Percentiles rank a stretch among this genome's conserved stretches.
phyloP scores from a whole-genome alignment of 2,329 filamentous ascomycete species.

The Macrophomina phaseolina region DNA sequence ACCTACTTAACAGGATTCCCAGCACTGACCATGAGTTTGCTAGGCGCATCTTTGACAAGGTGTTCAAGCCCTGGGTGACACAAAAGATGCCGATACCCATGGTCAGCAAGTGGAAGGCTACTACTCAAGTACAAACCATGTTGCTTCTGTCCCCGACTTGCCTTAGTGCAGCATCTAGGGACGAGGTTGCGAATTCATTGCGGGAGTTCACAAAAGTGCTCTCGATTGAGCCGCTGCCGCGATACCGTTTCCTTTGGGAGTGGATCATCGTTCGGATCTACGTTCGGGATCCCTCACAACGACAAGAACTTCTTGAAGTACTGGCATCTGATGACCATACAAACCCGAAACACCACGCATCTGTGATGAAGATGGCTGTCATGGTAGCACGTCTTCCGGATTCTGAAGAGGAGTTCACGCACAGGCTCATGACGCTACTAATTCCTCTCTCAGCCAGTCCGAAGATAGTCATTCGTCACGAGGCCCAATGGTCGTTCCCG shows the following conservation, averaged over 20 bases:
- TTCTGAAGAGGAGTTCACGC: conserved; percentile 45
- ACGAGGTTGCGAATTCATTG: conserved; percentile 41
- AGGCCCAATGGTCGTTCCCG: conserved; percentile 57
- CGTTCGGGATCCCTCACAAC: conserved; percentile 40
- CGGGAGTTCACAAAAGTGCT: conserved; percentile 48
- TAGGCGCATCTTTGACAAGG: conserved; percentile 40
- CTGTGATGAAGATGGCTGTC: conserved; percentile 54
- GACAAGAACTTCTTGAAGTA: conserved; percentile 42
- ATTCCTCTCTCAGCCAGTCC: conserved; percentile 53
- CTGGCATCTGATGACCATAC: conserved; percentile 49
- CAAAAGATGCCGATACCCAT: conserved; percentile 52
- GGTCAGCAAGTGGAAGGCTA: conserved; percentile 56
- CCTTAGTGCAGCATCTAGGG: conserved; percentile 32
- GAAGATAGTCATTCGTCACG: conserved; percentile 60
- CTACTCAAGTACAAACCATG: conserved; percentile 54
- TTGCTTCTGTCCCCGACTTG: conserved; percentile 50
- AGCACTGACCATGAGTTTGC: conserved; percentile 34
- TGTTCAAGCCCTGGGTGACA: conserved; percentile 50
- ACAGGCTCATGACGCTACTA: conserved; percentile 49
- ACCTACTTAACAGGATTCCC: conserved; percentile 50
- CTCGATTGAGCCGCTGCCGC: conserved; percentile 53
- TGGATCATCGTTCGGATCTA: conserved; percentile 56
- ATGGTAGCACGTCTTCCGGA: conserved; percentile 47
- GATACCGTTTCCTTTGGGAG: conserved; percentile 54
- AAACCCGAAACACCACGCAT: conserved; percentile 55